These are phyloP conservation scores for Sonneratia caseolaris DNA, from an alignment of 345 rosid species.

Conservation along the genomic window DNA sequence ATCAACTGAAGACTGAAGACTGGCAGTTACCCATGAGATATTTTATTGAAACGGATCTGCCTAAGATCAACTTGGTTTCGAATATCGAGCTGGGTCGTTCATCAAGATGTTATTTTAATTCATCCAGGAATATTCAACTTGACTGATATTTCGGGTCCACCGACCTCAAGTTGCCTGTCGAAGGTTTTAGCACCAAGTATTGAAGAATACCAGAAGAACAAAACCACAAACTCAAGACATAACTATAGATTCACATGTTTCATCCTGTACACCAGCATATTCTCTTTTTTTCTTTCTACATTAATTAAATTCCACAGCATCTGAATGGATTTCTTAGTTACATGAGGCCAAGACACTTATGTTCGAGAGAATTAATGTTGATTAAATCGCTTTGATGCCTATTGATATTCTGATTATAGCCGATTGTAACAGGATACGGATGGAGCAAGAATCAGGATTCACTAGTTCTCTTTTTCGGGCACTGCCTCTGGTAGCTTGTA, in stretches of 20 bases:
- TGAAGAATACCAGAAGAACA: neutral
- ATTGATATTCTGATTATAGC: neutral
- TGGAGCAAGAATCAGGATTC: neutral
- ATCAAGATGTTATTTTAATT: too few relatives aligned
- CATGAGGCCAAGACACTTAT: neutral
- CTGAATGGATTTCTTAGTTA: neutral
- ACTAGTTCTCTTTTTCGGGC: slow-evolving; percentile 26
- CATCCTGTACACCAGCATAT: neutral
- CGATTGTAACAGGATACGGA: too few relatives aligned
- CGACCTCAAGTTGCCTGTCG: neutral
- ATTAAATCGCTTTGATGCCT: neutral
- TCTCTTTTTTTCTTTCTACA: neutral
- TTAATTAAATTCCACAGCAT: slow-evolving; percentile 1
- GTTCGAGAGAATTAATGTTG: too few relatives aligned
- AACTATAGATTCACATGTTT: neutral
- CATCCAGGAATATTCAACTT: neutral
- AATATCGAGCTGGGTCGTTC: neutral
- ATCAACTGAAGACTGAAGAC: neutral
- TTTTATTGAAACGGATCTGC: too few relatives aligned
- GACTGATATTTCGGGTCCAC: neutral
- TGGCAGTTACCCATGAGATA: neutral
- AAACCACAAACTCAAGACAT: neutral
- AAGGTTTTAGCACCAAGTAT: neutral
- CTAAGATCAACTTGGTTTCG: neutral
- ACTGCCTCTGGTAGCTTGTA: slow-evolving; percentile 71